Evolutionary conservation across 2,329 filamentous ascomycete genomes (phyloP), one percentile per base, ranked within the genome.

Genomic region (Periconia macrospinosa): DNA sequence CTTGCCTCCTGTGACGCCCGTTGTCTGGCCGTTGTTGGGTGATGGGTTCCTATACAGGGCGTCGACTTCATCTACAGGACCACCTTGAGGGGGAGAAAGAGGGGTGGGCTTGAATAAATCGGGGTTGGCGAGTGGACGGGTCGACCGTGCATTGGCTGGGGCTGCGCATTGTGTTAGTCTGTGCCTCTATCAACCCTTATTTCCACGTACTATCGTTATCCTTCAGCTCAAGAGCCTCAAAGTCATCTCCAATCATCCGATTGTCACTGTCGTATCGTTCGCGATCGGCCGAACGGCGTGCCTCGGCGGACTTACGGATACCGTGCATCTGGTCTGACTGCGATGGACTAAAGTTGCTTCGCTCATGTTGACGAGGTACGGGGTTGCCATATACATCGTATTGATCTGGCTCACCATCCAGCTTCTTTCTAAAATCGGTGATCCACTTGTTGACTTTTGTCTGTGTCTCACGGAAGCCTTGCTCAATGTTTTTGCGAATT

Each of bases 221-320:
- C 55, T 81, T 79, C 57, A 89, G 64, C 66, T 87, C 84, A 7
- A 88, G 77, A 41, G 81, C 79, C 50, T 85, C 82, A 76, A 99
- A 97, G 68, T 97, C 92, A 66, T 97, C 93, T 57, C 88, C 87
- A 30, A 99, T 81, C 37, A 97, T 86, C 69, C 92, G 86, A 30
- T 93, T 94, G 71, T 99, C 94, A 27, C 92, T 92, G 72, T 99
- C 94, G 70, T 99, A 99, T 53, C 91, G 87, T 63, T 92, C 89
- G 58, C 92, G 91, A 72, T 97, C 93, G 41, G 88, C 88, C 71
- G 92, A 96, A 65, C 89, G 84, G 63, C 78, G 71, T 70, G 70
- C 62, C 73, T 79, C 63, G 18, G 73, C 72, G 6, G 70, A 70
- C 55, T 68, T 74, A 56, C 70, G 74, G 42, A 75, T 70, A 40